Conservation (phyloP, 495 filamentous ascomycete species). For the Xeromyces bisporus region DNA sequence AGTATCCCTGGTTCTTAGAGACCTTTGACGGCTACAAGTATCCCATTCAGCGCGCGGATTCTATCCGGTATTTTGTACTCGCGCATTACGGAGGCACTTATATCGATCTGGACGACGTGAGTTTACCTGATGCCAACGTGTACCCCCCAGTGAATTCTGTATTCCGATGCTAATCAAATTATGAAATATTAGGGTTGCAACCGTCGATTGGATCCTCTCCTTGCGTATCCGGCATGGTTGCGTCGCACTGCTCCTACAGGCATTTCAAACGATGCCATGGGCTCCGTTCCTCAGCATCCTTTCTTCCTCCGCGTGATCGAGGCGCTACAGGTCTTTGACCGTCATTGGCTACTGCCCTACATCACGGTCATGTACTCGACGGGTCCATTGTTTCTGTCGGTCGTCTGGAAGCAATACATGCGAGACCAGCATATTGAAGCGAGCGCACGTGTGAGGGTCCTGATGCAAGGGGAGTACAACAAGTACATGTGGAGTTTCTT, state of each 20-base stretch:
- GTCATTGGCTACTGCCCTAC: constrained; percentile 66
- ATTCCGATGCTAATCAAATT: not conserved
- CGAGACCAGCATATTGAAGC: constrained; percentile 19
- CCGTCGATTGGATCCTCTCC: constrained; percentile 60
- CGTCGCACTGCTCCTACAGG: constrained; percentile 67
- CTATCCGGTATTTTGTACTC: constrained; percentile 79
- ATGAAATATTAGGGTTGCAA: constrained; percentile 51
- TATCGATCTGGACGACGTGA: constrained; percentile 74
- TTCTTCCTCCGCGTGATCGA: constrained; percentile 67
- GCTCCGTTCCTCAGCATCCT: constrained; percentile 59
- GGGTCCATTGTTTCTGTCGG: constrained; percentile 67
- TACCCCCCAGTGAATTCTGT: not conserved
- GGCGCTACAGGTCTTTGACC: constrained; percentile 50
- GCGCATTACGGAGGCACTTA: constrained; percentile 74
- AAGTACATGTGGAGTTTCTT: constrained; percentile 62
- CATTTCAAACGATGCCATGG: constrained; percentile 83
- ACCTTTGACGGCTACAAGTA: constrained; percentile 70
- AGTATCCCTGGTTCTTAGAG: constrained; percentile 77
- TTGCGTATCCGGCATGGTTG: constrained; percentile 69
- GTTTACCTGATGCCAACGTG: constrained; percentile 10
- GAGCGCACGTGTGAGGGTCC: constrained; percentile 31
- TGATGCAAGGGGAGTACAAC: constrained; percentile 55
- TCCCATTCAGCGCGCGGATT: constrained; percentile 72
- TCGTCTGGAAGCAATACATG: constrained; percentile 73
- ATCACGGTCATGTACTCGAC: constrained; percentile 81